Evolutionary conservation across 495 filamentous ascomycete species (phyloP), one percentile per base, ranked within the genome.

Genomic region (Sphaerosporella brunnea): DNA sequence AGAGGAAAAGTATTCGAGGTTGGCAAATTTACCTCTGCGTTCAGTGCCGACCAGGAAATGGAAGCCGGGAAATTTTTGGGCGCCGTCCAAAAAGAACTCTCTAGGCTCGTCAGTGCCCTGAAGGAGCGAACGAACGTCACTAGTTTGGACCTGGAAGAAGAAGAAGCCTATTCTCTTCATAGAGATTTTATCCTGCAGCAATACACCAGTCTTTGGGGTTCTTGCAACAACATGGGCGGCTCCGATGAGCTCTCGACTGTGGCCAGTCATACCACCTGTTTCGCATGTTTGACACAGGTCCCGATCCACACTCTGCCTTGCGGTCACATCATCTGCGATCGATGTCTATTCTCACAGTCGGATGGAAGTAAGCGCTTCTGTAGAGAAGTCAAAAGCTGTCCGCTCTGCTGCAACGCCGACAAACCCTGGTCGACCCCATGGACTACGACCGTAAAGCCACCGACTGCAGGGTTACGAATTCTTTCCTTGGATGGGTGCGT

Each of bases 231-330:
- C 8, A 23, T 4, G 11, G 8, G 18, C 39, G 18, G 11, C 5
- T 21, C 5, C 8, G 24, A 20, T 8, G 36, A 20, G 5, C 36
- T 7, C 13, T 5, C 5, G 19, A 7, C 36, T n/a, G 16, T 24
- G 48, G 48, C 13, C n/a, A 68, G 57, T 47, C 62, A 72, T 49
- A 55, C 61, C 0, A 64, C 61, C 2, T 79, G 75, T 50, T 71
- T 75, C n/a, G 70, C 63, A 19, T 79, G 74, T 49, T 52, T 77
- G 41, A 62, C 63, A 26, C 68, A 69, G 26, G 52, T 68, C 0
- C 69, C 74, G 0, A 65, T 74, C 45, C 68, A 77, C 50, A 62
- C 66, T 1, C 47, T 79, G 2, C 66, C 67, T 8, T 79, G 74
- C 50, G 73, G 74, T 0, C 75, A 79, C 57, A 66, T 74, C 4